Percentiles rank a stretch among this genome's conserved stretches.
Conservation (phyloP, 2,329 filamentous ascomycete genomes). For the Botrytis pseudocinerea region DNA sequence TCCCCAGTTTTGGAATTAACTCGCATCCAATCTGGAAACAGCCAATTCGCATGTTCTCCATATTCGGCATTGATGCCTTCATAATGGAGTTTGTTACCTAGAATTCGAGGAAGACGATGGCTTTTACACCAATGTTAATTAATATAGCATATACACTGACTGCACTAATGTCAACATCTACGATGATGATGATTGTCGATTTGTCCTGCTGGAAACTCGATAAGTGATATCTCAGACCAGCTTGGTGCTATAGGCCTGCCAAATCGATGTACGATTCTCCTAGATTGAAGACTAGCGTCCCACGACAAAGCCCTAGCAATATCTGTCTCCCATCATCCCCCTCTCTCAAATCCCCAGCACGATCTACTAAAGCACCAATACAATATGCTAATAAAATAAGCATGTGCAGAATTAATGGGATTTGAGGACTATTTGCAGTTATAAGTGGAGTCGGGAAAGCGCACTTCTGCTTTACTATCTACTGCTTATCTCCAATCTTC, state of each 20-base stretch:
- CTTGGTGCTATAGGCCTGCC: not conserved
- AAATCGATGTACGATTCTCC: not conserved
- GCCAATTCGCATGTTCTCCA: not conserved
- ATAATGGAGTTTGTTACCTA: not conserved
- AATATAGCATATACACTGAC: not conserved
- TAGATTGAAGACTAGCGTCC: not conserved
- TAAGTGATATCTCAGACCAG: not conserved
- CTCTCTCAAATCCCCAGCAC: too few species aligned
- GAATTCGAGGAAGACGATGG: not conserved
- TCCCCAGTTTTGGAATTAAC: not conserved
- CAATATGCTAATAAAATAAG: too few species aligned
- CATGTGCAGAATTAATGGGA: too few species aligned
- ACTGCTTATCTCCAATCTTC: too few species aligned
- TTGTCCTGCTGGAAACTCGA: not conserved
- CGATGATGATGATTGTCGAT: too few species aligned
- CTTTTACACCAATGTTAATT: not conserved
- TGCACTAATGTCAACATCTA: not conserved
- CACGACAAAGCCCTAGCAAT: too few species aligned
- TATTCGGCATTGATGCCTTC: not conserved
- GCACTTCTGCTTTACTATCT: too few species aligned
- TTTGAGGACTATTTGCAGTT: too few species aligned
- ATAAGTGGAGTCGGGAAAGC: too few species aligned
- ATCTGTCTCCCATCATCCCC: too few species aligned
- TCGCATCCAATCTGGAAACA: too few species aligned
- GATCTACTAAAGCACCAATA: too few species aligned